Evolutionary conservation across 2,329 filamentous ascomycete species (phyloP), one percentile per base, ranked within the genome.

Genomic region (Ophiostoma angusticollis): DNA sequence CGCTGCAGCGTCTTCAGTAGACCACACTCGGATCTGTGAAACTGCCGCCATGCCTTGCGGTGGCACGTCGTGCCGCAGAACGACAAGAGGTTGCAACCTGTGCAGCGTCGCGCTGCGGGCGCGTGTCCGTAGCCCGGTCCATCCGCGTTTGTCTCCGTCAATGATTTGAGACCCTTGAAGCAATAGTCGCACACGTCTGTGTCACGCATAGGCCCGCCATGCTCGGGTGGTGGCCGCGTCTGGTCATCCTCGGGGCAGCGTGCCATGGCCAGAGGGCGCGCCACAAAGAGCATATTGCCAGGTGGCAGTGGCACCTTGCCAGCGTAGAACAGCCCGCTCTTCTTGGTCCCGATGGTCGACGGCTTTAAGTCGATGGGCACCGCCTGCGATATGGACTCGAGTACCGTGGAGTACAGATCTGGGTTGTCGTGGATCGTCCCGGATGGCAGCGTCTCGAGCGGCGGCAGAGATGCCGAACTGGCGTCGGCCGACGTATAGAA

Each of bases 1-100:
- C 24, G n/a, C 18, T 30, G 30, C 18, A 42, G 6, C 6, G 47
- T 32, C 17, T 39, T 37, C 23, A 58, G 42, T 1, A 52, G 18
- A 14, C 42, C 38, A 45, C 56, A 58, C 40, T 58, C 56, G 27
- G 50, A 46, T 17, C 47, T 52, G 44, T 58, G 56, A 32, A 52
- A 55, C 3, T 35, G 36, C n/a, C 34, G 39, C 54, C 54, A 57
- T 0, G 54, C 54, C 11, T 43, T 43, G 28, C 44, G 43, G 31
- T 57, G 54, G 37, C 56, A 58, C 14, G 45, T 22, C 53, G 48
- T 51, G 18, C 49, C 51, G 42, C 55, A 57, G 37, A 54, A 57
- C 8, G 46, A 40, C 3, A 48, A 50, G 11, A 45, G 40, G 17
- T 37, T 45, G 47, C 55, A 58, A 2, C 44, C 47, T 2, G 37